Base-by-base conservation (phyloP, 176 grass and related monocot genomes). In the Dactylis glomerata region DNA sequence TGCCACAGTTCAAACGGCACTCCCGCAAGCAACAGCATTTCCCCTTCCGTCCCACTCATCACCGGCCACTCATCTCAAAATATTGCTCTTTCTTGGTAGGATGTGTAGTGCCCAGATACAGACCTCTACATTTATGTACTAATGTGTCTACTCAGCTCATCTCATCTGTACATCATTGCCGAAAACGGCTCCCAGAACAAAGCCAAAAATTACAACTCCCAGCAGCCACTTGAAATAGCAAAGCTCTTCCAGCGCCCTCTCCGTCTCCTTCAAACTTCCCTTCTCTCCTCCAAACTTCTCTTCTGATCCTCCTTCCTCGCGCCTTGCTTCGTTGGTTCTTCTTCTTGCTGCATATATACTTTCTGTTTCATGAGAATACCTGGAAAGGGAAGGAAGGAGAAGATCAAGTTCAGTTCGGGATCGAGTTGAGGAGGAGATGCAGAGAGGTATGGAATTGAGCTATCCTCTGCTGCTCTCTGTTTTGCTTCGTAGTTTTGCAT, bases 11-110 rank as follows among this genome's bases (percentile, higher is more conserved):
- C 79, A 31, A 86, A 66, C 73, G 65, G 65, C 84, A 86, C 55
- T 57, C 73, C 79, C 88, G 66, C 84, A 83, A 90, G 88, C 84
- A 87, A 90, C 84, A 75, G 36, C 84, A 55, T 78, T 54, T 17
- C 16, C 68, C 10, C 49, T 11, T n/a, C 32, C 20, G 75, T 83
- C 64, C 40, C 70, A 49, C 70, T 73, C 73, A 68, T 82, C 86
- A 62, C 73, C 30, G 80, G 12, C 86, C 80, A 83, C 59, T 40
- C 30, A 88, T 80, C 72, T 73, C 19, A 73, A 73, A 73, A 88
- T 84, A 78, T 45, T 78, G 40, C 80, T 38, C 72, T 41, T 31
- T 54, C 52, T 33, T 52, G 27, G 22, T 71, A 8, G 1, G 1
- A 64, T 64, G 14, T 8, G 6, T n/a, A 17, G 9, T 24, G 5